Base-by-base conservation (phyloP, 306 rosid species). In the Cicer bijugum region DNA sequence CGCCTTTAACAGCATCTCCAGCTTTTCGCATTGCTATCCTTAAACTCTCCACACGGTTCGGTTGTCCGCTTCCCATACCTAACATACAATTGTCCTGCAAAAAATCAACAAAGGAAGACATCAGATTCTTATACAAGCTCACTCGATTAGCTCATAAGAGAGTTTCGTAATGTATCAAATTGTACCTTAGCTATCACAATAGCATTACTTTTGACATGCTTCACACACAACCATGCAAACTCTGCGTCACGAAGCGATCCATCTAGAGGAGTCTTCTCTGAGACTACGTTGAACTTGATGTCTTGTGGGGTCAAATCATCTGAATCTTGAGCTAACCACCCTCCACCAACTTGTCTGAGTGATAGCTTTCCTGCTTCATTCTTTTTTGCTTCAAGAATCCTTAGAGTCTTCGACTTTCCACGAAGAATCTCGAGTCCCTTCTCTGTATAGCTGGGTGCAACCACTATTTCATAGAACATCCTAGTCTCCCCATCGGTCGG, bases 51-150 rank as follows among this genome's bases (percentile, higher is more conserved):
- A 53, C 40, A 59, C 98, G 96, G 81, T 91, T 94, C 1, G 98
- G 98, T 78, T 91, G 96, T 66, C 98, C 98, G 14, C 98, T 91
- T 69, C 98, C 98, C 97, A 89, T 94, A 35, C 98, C 98, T 86
- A 94, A 52, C 96, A 94, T 94, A 42, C 91, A 84, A 74, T 94
- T 87, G 71, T 91, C 83, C 98, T 94, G 87, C 81, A 75, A 83
- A 69, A 39, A 46, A 7, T 57, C 71, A 9, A 48, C 64, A 64
- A 35, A 40, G 35, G 35, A 28, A 4, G 37, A 38, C 11, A 60
- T 84, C 35, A 84, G 79, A 72, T 65, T 4, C 11, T 12, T 50
- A 46, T 52, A 70, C 17, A 12, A 40, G 23, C 57, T 75, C 33
- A 17, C 57, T 75, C 33, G 53, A 43, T 14, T 53, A 39, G 52